Base-by-base conservation (phyloP, 2,329 filamentous ascomycete species). In the Ilyonectria sp. region DNA sequence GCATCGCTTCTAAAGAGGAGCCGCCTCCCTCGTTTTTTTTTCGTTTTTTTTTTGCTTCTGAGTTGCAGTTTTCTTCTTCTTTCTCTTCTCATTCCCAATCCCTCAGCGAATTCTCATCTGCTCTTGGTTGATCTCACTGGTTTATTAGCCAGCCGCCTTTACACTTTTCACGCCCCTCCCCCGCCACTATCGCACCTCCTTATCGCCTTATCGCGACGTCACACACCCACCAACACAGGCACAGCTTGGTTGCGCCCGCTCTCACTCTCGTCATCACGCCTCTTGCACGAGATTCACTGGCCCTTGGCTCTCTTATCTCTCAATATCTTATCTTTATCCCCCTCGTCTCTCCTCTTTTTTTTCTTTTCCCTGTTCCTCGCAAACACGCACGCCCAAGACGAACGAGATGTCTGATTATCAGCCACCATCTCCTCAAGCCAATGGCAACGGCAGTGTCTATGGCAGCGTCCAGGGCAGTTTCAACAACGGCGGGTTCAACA, bases 181-280 rank as follows among this genome's bases (percentile, higher is more conserved):
- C 54, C 29, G 23, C 56, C 56, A 33, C 56, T 54, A 31, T 47
- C 43, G 44, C 35, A 23, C 56, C 52, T 58, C 47, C 58, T 58
- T 66, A 66, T 66, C 63, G 58, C 63, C 58, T 58, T 66, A 66
- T 66, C 63, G 58, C 63, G 46, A 58, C 63, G 44, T 65, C 58
- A 65, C 52, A 43, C 40, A 43, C 40, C 15, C 40, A 8, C 37
- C 13, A 17, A 13, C 40, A 17, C n/a, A 17, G 40, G n/a, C 40
- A 33, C 15, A 43, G n/a, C 43, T 47, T 53, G 52, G 56, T 65
- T 57, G 58, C 63, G 58, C 57, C 63, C 63, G 58, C 57, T 52
- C 33, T 35, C 40, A 56, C 46, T 43, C 35, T 29, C 43, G 23
- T n/a, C 35, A n/a, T 54, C 49, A 40, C 55, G 19, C 26, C 21